Conservation (phyloP, 2,329 filamentous ascomycete genomes). For the Pseudocercospora ulei region DNA sequence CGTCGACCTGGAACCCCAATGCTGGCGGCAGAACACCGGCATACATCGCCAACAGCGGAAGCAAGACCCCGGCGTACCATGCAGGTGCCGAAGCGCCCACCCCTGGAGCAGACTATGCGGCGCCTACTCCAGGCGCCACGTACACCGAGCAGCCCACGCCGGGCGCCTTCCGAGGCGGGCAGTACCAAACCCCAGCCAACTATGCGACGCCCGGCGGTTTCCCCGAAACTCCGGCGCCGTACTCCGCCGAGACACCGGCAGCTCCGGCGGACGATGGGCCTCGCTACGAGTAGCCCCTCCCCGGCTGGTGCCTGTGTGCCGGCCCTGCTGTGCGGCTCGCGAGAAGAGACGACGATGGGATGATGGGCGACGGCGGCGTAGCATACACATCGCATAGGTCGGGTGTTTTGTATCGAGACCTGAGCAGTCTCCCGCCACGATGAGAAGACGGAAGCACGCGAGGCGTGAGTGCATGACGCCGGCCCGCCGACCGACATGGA, state of each 20-base stretch:
- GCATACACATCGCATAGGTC: too few species aligned
- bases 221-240: constrained; percentile 44
- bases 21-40: constrained; percentile 45
- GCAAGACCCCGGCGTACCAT: constrained; percentile 65
- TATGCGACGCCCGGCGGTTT: constrained; percentile 37
- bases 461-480: too few species aligned
- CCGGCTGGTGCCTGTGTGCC: too few species aligned
- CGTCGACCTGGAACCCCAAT: constrained; percentile 35
- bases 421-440: too few species aligned
- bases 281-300: constrained; percentile 13
- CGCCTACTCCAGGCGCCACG: constrained; percentile 36
- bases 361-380: too few species aligned
- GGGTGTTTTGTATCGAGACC: too few species aligned
- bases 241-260: constrained; percentile 23
- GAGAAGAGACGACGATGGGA: too few species aligned
- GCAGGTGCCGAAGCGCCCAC: constrained; percentile 55
- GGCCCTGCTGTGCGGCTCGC: too few species aligned
- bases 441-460: too few species aligned
- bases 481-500: too few species aligned
- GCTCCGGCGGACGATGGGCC: constrained; percentile 13
- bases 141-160: constrained; percentile 34
- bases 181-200: constrained; percentile 34
- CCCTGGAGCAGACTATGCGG: constrained; percentile 35
- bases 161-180: constrained; percentile 35
- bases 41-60: constrained; percentile 45